Percentiles rank a stretch among this genome's conserved stretches.
Evolutionary conservation across 2,329 filamentous ascomycete species (phyloP).

Genomic region (Trichoderma sp.): DNA sequence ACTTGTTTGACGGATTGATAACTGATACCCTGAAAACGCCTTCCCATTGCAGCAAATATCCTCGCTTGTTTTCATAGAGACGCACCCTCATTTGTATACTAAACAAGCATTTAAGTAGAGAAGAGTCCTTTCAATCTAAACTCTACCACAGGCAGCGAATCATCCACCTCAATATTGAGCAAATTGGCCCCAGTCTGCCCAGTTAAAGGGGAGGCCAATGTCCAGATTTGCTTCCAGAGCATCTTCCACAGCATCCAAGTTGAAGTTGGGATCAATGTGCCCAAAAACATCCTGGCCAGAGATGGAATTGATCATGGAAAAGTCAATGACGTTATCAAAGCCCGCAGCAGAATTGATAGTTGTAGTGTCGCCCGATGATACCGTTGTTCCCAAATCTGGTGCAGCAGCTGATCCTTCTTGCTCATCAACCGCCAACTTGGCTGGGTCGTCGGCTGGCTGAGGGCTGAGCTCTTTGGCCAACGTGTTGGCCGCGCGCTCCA

Average conservation of each 20-base stretch:
- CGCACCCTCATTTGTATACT: not conserved
- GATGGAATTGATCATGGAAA: slow-evolving; percentile 46
- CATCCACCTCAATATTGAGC: slow-evolving; percentile 30
- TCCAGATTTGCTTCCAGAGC: slow-evolving; percentile 57
- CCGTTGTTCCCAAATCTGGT: slow-evolving; percentile 28
- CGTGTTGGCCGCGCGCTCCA: slow-evolving; percentile 55
- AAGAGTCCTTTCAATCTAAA: not conserved
- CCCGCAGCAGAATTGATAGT: slow-evolving; percentile 34
- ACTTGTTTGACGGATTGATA: not conserved
- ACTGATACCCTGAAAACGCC: not conserved
- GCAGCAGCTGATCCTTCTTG: slow-evolving; percentile 6
- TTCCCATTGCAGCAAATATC: not conserved
- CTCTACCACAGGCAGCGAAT: not conserved
- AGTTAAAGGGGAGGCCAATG: slow-evolving; percentile 55
- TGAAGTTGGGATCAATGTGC: slow-evolving; percentile 57
- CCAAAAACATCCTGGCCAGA: slow-evolving; percentile 57
- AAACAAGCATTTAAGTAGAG: not conserved
- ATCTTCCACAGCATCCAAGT: slow-evolving; percentile 56
- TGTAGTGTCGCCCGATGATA: slow-evolving; percentile 31
- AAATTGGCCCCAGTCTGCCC: slow-evolving; percentile 49
- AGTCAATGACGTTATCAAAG: slow-evolving; percentile 43
- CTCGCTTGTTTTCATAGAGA: not conserved
- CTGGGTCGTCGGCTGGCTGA: slow-evolving; percentile 28
- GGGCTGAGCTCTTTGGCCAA: slow-evolving; percentile 43
- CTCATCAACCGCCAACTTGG: slow-evolving; percentile 27